Evolutionary conservation across 2,329 filamentous ascomycete species (phyloP).

Genomic region (Myriangium duriaei): DNA sequence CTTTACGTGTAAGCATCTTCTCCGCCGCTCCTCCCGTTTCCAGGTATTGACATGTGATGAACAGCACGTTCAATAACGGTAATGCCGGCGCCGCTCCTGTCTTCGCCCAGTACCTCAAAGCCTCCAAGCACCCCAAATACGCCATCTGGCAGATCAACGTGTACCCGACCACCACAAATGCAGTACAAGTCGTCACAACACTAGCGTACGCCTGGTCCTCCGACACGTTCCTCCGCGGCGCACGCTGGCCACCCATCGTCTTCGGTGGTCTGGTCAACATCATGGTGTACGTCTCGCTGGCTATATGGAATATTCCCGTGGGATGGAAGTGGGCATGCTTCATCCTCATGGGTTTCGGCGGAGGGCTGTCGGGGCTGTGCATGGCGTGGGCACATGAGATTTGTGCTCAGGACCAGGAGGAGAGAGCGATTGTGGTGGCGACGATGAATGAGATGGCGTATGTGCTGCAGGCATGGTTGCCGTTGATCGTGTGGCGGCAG

Average conservation of each 20-base stretch:
- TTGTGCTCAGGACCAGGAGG: constrained; percentile 47
- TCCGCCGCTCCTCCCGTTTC: too few species aligned
- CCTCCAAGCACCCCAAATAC: constrained; percentile 32
- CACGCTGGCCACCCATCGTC: constrained; percentile 52
- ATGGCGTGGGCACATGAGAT: constrained; percentile 46
- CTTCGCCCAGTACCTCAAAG: constrained; percentile 38
- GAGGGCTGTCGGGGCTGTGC: constrained; percentile 36
- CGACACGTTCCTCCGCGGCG: constrained; percentile 46
- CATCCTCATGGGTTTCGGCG: constrained; percentile 38
- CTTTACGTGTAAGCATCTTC: constrained; percentile 51
- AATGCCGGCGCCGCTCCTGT: constrained; percentile 39
- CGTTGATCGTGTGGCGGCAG: constrained; percentile 53
- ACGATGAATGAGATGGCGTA: constrained; percentile 60
- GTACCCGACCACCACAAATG: constrained; percentile 38
- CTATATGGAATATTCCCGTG: constrained; percentile 33
- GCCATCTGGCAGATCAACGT: constrained; percentile 44
- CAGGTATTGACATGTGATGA: too few species aligned
- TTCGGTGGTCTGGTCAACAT: constrained; percentile 39
- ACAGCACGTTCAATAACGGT: constrained; percentile 56
- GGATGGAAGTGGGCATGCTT: constrained; percentile 54
- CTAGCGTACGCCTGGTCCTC: constrained; percentile 55
- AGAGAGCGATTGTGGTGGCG: constrained; percentile 52
- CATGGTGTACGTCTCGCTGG: constrained; percentile 32
- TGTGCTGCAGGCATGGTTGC: constrained; percentile 57
- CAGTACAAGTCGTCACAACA: constrained; percentile 46